phyloP scores from a whole-genome alignment of 371 early-diverging fungal genomes.

The Lichtheimia hyalospora region DNA sequence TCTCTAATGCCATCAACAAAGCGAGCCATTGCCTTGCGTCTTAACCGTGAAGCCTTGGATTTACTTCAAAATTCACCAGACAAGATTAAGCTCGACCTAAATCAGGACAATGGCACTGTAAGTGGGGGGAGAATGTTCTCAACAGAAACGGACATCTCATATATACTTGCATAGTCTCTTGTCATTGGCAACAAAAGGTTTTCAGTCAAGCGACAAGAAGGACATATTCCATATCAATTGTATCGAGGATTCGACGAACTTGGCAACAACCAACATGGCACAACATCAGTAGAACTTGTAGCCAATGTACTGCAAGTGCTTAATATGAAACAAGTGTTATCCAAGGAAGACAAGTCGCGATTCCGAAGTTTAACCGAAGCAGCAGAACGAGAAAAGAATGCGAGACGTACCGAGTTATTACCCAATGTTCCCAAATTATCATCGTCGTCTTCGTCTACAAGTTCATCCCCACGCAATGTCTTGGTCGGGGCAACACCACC shows the following conservation, averaged over 20 bases:
- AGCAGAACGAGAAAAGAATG: constrained; percentile 23
- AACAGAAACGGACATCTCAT: not conserved
- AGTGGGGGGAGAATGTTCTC: constrained; percentile 1
- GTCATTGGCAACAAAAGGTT: constrained; percentile 19
- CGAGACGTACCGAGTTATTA: constrained; percentile 17
- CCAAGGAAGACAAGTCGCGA: constrained; percentile 20
- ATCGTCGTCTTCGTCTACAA: too few relatives aligned
- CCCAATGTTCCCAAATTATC: constrained; percentile 14
- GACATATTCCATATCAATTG: constrained; percentile 9
- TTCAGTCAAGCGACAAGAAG: constrained; percentile 13
- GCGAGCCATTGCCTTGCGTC: constrained; percentile 22
- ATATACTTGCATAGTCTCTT: constrained; percentile 10
- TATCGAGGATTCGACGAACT: not conserved
- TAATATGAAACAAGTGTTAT: constrained; percentile 22
- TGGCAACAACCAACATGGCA: not conserved
- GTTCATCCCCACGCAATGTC: constrained; percentile 8
- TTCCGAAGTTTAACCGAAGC: constrained; percentile 17
- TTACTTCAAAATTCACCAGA: constrained; percentile 9
- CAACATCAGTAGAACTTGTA: constrained; percentile 5
- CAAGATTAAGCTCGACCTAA: constrained; percentile 12
- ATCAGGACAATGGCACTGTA: constrained; percentile 8
- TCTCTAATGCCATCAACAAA: constrained; percentile 3
- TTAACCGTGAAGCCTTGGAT: constrained; percentile 25
- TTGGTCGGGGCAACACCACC: not conserved
- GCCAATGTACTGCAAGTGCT: constrained; percentile 16